Percentiles rank a stretch among this genome's conserved stretches.
Evolutionary conservation across 106 monocot genomes (phyloP).

Genomic region (Gastrodia elata): DNA sequence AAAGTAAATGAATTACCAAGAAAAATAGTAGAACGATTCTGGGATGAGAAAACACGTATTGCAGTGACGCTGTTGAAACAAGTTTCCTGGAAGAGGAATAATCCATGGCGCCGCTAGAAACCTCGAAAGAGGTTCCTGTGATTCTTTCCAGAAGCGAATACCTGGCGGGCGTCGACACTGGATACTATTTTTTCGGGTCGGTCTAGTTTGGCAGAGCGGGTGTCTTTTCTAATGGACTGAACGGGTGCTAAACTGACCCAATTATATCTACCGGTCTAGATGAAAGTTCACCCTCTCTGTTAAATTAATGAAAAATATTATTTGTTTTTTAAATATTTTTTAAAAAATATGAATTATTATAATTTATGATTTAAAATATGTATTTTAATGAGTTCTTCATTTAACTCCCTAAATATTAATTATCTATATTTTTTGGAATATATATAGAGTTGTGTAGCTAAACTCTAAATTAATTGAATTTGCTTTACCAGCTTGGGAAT

Average conservation of each 20-base stretch:
- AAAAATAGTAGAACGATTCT: constrained; percentile 9
- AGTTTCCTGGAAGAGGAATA: neutral
- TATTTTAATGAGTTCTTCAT: too few species aligned
- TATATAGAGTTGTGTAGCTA: too few species aligned
- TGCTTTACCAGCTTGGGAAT: too few species aligned
- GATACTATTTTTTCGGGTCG: neutral
- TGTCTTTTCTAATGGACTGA: neutral
- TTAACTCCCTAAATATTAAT: too few species aligned
- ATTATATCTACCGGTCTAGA: too few species aligned
- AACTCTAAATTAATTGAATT: too few species aligned
- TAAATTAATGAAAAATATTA: too few species aligned
- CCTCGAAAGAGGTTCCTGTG: neutral
- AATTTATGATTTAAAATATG: too few species aligned
- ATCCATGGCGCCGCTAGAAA: constrained; percentile 12
- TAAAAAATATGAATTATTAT: too few species aligned
- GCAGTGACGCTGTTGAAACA: neutral
- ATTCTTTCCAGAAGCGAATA: neutral
- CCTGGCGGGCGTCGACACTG: neutral
- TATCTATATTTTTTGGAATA: too few species aligned
- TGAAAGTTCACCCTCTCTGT: too few species aligned
- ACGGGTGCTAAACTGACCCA: neutral
- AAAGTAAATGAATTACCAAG: constrained; percentile 2
- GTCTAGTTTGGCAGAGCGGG: neutral
- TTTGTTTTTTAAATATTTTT: too few species aligned
- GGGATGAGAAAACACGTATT: constrained; percentile 1